Evolutionary conservation across 2,329 filamentous ascomycete genomes (phyloP), one percentile per base, ranked within the genome.

Genomic region (Albifimbria verrucaria): DNA sequence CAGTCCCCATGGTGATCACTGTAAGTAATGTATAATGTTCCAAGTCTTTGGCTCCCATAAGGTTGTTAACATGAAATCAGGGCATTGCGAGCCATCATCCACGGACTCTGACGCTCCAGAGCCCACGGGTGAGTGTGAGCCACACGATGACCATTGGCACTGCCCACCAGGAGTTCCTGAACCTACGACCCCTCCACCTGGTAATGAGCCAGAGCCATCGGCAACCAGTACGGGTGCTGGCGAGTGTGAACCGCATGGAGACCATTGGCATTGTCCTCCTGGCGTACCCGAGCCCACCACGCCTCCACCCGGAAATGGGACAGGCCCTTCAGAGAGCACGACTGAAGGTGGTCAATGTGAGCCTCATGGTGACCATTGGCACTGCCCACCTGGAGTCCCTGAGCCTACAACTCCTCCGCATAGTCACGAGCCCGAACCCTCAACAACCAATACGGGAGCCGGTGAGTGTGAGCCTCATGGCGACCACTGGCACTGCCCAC

Each of bases 1-100:
- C 43, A 47, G 39, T 15, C 52, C 55, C 10, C 52, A 55, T 20
- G 52, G 52, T 21, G 55, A 57, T 28, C 55, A 57, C 46, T 55
- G 55, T 55, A 48, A 45, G 52, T 57, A n/a, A n/a, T n/a, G n/a
- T n/a, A n/a, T n/a, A n/a, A n/a, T n/a, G n/a, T n/a, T n/a, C n/a
- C n/a, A n/a, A n/a, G n/a, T n/a, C n/a, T n/a, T n/a, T n/a, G n/a
- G n/a, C n/a, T n/a, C n/a, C n/a, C n/a, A n/a, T n/a, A n/a, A n/a
- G n/a, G n/a, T n/a, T n/a, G n/a, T n/a, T 39, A 15, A 41, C 26
- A 22, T 50, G 21, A 7, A 10, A 4, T 1, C 28, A 55, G 53
- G 53, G 53, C 53, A 55, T 26, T 55, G 53, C 46, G 53, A 55
- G 9, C 18, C 53, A 18, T 43, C 51, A 17, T 49, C 53, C 9